Percentiles rank a stretch among this genome's conserved stretches.
These are phyloP conservation scores for Mucor indicus DNA, from an alignment of 371 early-diverging fungal genomes.

Conservation along the genomic window DNA sequence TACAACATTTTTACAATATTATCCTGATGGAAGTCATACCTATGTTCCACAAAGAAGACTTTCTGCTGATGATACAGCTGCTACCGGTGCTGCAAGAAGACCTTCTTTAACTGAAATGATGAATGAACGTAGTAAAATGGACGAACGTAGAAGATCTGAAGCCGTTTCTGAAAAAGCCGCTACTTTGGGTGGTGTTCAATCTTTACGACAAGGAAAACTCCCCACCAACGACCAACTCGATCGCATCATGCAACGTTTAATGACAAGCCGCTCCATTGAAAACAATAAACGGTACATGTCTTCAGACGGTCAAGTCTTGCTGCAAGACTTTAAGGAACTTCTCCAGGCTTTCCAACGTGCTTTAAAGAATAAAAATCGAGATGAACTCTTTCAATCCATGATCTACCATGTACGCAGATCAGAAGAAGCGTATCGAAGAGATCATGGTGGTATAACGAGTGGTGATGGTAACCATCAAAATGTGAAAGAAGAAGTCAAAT, in stretches of 20 bases:
- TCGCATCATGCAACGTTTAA: not conserved
- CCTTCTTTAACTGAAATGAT: no score
- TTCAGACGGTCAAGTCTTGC: slow-evolving; percentile 38
- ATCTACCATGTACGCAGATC: slow-evolving; percentile 33
- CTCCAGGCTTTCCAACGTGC: slow-evolving; percentile 38
- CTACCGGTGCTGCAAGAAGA: no score
- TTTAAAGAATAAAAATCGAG: slow-evolving; percentile 48
- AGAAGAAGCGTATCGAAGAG: not conserved
- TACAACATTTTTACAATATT: no score
- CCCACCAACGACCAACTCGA: slow-evolving; percentile 57
- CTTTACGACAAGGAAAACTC: slow-evolving; percentile 49
- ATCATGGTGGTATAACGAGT: no score
- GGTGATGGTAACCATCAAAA: not conserved
- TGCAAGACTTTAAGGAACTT: slow-evolving; percentile 43
- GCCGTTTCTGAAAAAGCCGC: not conserved
- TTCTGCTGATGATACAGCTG: no score
- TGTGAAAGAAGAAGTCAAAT: not conserved
- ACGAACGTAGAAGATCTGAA: not conserved
- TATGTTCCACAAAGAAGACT: no score
- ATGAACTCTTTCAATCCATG: slow-evolving; percentile 59
- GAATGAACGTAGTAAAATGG: no score
- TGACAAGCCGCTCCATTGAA: slow-evolving; percentile 10
- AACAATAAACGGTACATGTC: slow-evolving; percentile 31
- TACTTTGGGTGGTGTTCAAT: slow-evolving; percentile 21
- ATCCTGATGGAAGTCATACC: no score